Evolutionary conservation across 306 rosid genomes (phyloP).

Genomic region (Cucurbita maxima): DNA sequence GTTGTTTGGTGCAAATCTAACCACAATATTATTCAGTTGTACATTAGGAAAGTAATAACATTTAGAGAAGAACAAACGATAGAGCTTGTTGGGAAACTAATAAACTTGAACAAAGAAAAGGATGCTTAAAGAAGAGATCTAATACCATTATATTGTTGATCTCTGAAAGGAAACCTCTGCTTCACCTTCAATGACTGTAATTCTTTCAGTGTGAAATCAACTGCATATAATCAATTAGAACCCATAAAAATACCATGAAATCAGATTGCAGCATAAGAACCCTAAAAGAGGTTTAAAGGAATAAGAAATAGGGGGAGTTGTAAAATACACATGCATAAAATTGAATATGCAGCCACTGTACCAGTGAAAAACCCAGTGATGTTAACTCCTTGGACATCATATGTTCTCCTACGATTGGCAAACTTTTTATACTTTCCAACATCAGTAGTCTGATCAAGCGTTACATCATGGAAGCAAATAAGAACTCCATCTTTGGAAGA

Average conservation of each 20-base stretch:
- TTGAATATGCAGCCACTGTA: constrained; percentile 3
- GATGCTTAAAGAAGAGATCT: constrained; percentile 8
- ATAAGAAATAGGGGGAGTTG: background rate
- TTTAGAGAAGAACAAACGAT: background rate
- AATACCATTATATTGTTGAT: constrained; percentile 71
- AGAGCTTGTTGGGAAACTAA: background rate
- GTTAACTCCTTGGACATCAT: constrained; percentile 55
- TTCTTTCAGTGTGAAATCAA: constrained; percentile 76
- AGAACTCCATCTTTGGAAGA: constrained; percentile 87
- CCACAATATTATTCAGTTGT: background rate
- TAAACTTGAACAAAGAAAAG: background rate
- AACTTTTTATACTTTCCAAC: constrained; percentile 42
- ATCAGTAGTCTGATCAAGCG: constrained; percentile 63
- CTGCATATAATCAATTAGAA: constrained; percentile 25
- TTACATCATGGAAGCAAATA: constrained; percentile 71
- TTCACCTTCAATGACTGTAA: constrained; percentile 52
- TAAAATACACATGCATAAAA: background rate
- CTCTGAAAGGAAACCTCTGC: constrained; percentile 63
- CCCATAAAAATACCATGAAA: background rate
- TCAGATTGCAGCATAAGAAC: background rate
- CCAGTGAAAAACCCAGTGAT: constrained; percentile 69
- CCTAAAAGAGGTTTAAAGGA: background rate
- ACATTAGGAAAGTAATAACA: background rate
- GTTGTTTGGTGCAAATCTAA: background rate
- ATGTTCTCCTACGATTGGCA: constrained; percentile 64